Conservation (phyloP, 2,329 filamentous ascomycete genomes). For the Sordariomycetes sp. region DNA sequence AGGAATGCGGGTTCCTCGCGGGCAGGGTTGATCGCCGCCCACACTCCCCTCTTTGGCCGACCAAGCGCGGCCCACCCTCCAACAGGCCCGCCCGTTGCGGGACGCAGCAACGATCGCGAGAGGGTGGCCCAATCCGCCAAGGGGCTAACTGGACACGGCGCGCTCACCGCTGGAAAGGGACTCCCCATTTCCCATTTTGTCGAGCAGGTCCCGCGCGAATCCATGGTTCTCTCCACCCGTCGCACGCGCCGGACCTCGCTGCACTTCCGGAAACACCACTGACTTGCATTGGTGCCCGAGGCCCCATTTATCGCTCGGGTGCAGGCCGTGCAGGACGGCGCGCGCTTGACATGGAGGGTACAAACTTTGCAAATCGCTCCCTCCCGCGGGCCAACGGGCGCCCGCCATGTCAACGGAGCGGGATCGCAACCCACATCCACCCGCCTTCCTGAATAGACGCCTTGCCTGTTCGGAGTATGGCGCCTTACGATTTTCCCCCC, state of each 20-base stretch:
- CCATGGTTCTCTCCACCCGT: background rate
- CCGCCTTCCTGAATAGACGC: background rate
- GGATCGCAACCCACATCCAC: background rate
- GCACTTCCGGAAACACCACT: background rate
- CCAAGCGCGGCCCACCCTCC: background rate
- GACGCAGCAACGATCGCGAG: background rate
- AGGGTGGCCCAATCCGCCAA: background rate
- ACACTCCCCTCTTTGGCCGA: background rate
- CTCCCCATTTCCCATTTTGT: background rate
- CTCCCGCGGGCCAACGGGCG: background rate
- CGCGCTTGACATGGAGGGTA: background rate
- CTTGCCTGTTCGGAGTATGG: background rate
- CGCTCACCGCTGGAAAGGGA: background rate
- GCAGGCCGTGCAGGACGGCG: background rate
- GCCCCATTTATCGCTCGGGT: background rate
- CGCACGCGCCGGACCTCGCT: background rate
- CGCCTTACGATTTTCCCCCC: background rate
- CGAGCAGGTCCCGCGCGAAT: background rate
- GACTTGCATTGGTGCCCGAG: slow-evolving; percentile 5
- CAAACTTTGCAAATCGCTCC: background rate
- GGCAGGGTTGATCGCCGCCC: background rate
- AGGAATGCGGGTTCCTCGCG: no score
- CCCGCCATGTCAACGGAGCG: slow-evolving; percentile 2
- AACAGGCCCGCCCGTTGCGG: background rate
- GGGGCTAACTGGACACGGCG: background rate